Evolutionary conservation across 495 filamentous ascomycete genomes (phyloP).

Genomic region (Xylaria longipes): DNA sequence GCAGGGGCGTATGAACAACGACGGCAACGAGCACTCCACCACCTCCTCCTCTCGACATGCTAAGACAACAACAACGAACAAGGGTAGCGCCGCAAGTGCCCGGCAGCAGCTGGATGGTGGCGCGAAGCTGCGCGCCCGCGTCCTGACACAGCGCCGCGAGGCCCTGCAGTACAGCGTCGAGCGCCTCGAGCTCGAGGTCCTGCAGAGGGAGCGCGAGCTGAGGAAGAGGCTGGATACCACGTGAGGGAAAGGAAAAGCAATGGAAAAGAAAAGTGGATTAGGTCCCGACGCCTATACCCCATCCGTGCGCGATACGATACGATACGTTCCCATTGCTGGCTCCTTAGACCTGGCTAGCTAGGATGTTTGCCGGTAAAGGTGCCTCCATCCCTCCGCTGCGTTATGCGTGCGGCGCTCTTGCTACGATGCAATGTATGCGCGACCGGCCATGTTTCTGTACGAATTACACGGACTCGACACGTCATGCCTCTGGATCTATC

Average conservation of each 20-base stretch:
- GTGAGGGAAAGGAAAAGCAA: not conserved
- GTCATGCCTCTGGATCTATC: not conserved
- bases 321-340: not conserved
- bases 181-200: slow-evolving; percentile 56
- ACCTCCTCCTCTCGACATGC: slow-evolving; percentile 2
- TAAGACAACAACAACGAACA: not conserved
- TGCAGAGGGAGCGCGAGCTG: slow-evolving; percentile 59
- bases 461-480: not conserved
- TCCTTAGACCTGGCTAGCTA: not conserved
- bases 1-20: slow-evolving; percentile 46
- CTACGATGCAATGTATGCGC: not conserved
- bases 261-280: not conserved
- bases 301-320: not conserved
- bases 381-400: not conserved
- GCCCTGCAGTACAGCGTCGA: slow-evolving; percentile 57
- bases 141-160: slow-evolving; percentile 49
- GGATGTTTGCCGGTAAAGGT: not conserved
- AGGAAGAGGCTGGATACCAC: slow-evolving; percentile 49
- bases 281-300: not conserved
- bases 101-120: not conserved
- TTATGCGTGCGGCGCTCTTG: not conserved
- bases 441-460: not conserved
- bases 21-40: not conserved
- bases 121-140: slow-evolving; percentile 45
- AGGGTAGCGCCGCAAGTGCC: not conserved